These are phyloP conservation scores for Starmera dryadoides DNA, from an alignment of 805 yeast species.

Conservation along the genomic window DNA sequence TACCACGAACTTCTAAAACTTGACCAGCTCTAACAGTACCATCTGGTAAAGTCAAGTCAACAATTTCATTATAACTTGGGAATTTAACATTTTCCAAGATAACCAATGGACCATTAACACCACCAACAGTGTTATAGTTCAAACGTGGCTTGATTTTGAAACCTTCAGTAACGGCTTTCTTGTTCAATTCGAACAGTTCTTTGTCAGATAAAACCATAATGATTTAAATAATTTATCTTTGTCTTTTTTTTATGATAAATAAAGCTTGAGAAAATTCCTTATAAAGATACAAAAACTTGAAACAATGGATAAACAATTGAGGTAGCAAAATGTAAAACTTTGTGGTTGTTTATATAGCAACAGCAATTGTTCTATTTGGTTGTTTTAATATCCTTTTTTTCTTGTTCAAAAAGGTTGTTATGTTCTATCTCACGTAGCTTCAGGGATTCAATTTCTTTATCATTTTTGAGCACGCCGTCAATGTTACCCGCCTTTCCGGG, in stretches of 20 bases:
- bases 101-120: slow-evolving; percentile 97
- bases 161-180: slow-evolving; percentile 86
- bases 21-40: slow-evolving; percentile 95
- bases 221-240: neutral
- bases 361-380: no score
- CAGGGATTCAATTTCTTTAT: neutral
- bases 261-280: neutral
- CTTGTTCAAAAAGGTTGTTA: neutral
- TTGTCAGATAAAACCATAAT: slow-evolving; percentile 25
- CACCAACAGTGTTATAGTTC: slow-evolving; percentile 94
- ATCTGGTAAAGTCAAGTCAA: slow-evolving; percentile 92
- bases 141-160: slow-evolving; percentile 87
- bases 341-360: no score
- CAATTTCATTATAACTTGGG: slow-evolving; percentile 94
- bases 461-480: neutral
- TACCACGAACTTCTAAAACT: slow-evolving; percentile 95
- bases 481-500: neutral
- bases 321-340: no score
- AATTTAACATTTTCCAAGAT: slow-evolving; percentile 79
- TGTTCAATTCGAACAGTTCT: slow-evolving; percentile 63
- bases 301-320: no score
- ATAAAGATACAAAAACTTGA: neutral
- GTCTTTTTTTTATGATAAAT: neutral
- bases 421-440: neutral
- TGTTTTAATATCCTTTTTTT: no score